Percentiles rank a stretch among this genome's conserved stretches.
Evolutionary conservation across 352 stramenopile genomes (phyloP).

Genomic region (Phytophthora ramorum): DNA sequence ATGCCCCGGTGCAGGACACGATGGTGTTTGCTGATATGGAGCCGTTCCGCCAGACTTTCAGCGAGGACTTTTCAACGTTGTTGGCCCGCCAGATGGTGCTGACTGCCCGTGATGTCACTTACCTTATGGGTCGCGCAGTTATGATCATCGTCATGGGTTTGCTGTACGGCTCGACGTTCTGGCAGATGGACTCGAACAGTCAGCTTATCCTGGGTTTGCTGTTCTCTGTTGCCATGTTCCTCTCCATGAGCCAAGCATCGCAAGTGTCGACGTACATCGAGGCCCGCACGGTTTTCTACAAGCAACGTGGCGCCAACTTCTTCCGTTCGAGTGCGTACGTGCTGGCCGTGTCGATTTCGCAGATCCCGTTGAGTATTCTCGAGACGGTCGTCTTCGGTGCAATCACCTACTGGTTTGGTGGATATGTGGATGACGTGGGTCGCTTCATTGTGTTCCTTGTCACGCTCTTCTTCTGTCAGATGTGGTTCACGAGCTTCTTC

Average conservation of each 20-base stretch:
- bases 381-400: slow-evolving; percentile 87
- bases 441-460: slow-evolving; percentile 69
- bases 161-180: slow-evolving; percentile 75
- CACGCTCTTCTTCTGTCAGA: slow-evolving; percentile 69
- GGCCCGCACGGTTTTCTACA: slow-evolving; percentile 84
- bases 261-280: slow-evolving; percentile 86
- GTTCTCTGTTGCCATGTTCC: slow-evolving; percentile 89
- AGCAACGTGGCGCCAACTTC: slow-evolving; percentile 90
- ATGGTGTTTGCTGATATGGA: slow-evolving; percentile 22
- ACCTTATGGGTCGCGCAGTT: slow-evolving; percentile 51
- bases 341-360: slow-evolving; percentile 54
- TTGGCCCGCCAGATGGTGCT: slow-evolving; percentile 69
- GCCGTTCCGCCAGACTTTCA: slow-evolving; percentile 58
- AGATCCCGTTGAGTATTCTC: slow-evolving; percentile 59
- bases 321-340: slow-evolving; percentile 89
- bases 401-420: slow-evolving; percentile 91
- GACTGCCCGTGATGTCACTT: slow-evolving; percentile 62
- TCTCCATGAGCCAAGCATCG: slow-evolving; percentile 80
- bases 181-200: slow-evolving; percentile 58
- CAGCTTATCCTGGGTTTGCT: slow-evolving; percentile 83
- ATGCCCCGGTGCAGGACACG: slow-evolving; percentile 39
- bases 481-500: slow-evolving; percentile 78
- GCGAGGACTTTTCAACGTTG: slow-evolving; percentile 47
- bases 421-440: slow-evolving; percentile 52
- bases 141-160: slow-evolving; percentile 71